These are phyloP conservation scores for Yamadazyma phyllophila DNA, from an alignment of 805 yeast genomes.

Conservation along the genomic window DNA sequence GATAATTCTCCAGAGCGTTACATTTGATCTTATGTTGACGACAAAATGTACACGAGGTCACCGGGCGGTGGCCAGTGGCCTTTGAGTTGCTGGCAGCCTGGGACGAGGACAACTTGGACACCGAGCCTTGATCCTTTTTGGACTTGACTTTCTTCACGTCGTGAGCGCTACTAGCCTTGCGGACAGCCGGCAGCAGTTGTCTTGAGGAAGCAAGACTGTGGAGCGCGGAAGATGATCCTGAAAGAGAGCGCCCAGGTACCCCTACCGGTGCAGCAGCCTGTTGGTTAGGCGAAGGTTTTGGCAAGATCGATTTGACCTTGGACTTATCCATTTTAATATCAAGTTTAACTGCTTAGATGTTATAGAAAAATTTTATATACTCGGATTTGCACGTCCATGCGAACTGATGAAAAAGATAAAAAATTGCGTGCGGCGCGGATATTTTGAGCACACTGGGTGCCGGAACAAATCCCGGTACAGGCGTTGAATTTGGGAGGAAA, in stretches of 20 bases:
- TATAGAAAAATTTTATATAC: constrained; percentile 6
- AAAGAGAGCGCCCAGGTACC: constrained; percentile 6
- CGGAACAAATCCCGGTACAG: background rate
- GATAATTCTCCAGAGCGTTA: constrained; percentile 81
- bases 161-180: constrained; percentile 4
- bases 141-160: constrained; percentile 19
- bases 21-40: constrained; percentile 93
- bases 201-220: background rate
- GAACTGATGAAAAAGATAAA: constrained; percentile 29
- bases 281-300: constrained; percentile 33
- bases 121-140: constrained; percentile 3
- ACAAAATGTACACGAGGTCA: constrained; percentile 90
- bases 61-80: constrained; percentile 65
- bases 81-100: constrained; percentile 6
- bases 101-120: background rate
- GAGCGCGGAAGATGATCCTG: background rate
- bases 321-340: constrained; percentile 31
- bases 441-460: background rate
- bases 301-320: constrained; percentile 41
- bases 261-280: background rate
- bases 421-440: constrained; percentile 14
- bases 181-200: constrained; percentile 8
- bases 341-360: background rate
- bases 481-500: background rate
- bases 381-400: constrained; percentile 12